Base-by-base conservation (phyloP, 306 rosid genomes). In the Cucurbita pepo region DNA sequence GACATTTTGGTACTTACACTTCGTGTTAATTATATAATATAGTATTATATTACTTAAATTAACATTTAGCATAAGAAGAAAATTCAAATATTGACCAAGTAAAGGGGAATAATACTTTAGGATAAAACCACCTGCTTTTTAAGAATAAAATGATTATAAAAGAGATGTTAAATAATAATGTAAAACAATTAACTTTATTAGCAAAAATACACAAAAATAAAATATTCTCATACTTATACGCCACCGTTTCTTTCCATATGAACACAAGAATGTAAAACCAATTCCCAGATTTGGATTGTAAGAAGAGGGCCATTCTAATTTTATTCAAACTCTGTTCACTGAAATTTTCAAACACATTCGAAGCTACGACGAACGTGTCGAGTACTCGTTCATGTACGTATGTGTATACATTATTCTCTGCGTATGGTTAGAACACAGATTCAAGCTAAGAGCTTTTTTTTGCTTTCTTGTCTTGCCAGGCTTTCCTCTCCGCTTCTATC, bases 381-480 rank as follows among this genome's bases (percentile, higher is more conserved):
- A 3, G 0, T 62, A 62, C 50, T 1, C 51, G 16, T 8, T 16
- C 34, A 44, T 13, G 44, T 65, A 47, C 41, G 73, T 48, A 47
- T 47, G 48, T 47, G 48, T 14, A 47, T 47, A 25, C 73, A 14
- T 67, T 10, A 12, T 66, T 45, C 72, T 43, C 18, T 21, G 6
- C 22, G 3, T 15, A 40, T 5, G 22, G 8, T 25, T 65, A 19
- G 18, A 45, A 8, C 13, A 69, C 62, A 60, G 22, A 55, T 75
- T 67, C 59, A 61, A 80, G 53, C 82, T 81, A 92, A 4, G 85
- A 81, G 52, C 83, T 55, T 74, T 85, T 71, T 34, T 77, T 85
- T 78, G 82, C 83, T 82, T 88, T 88, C 71, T 79, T 77, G 51
- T 84, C 96, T 72, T 82, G 50, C 95, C 92, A 90, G 12, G 79